Evolutionary conservation across 129 eudicot species (phyloP).

Genomic region (Calendula officinalis): DNA sequence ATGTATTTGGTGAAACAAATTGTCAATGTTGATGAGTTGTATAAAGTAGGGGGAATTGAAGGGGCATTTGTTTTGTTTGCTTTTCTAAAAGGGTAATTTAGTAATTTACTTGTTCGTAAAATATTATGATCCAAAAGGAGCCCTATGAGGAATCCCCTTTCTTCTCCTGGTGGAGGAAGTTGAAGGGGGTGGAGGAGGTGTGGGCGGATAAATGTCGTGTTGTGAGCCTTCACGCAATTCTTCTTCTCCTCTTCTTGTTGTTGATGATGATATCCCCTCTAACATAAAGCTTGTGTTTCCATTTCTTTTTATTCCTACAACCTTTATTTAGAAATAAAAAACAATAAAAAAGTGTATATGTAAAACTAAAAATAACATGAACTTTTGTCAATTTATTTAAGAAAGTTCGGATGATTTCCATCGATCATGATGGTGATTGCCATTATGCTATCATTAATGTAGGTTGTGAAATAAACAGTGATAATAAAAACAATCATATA

Average conservation of each 20-base stretch:
- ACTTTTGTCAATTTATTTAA: background rate
- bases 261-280: slow-evolving; percentile 49
- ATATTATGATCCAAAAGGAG: slow-evolving; percentile 64
- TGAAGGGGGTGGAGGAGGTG: slow-evolving; percentile 78
- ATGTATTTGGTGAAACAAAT: slow-evolving; percentile 42
- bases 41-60: slow-evolving; percentile 35
- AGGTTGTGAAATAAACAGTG: slow-evolving; percentile 18
- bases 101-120: background rate
- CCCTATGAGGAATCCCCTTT: slow-evolving; percentile 97
- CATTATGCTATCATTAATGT: slow-evolving; percentile 35
- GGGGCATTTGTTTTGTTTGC: slow-evolving; percentile 20
- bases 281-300: slow-evolving; percentile 82
- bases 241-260: slow-evolving; percentile 48
- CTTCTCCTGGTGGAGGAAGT: slow-evolving; percentile 71
- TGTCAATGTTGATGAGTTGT: slow-evolving; percentile 49
- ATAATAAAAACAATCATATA: slow-evolving; percentile 6
- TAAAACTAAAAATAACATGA: background rate
- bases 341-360: background rate
- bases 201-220: slow-evolving; percentile 82
- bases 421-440: slow-evolving; percentile 24
- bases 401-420: background rate
- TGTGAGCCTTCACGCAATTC: slow-evolving; percentile 80
- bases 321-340: slow-evolving; percentile 43
- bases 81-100: background rate
- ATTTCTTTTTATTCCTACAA: slow-evolving; percentile 83